Base-by-base conservation (phyloP, 257 asterid genomes). In the Coffea eugenioides region DNA sequence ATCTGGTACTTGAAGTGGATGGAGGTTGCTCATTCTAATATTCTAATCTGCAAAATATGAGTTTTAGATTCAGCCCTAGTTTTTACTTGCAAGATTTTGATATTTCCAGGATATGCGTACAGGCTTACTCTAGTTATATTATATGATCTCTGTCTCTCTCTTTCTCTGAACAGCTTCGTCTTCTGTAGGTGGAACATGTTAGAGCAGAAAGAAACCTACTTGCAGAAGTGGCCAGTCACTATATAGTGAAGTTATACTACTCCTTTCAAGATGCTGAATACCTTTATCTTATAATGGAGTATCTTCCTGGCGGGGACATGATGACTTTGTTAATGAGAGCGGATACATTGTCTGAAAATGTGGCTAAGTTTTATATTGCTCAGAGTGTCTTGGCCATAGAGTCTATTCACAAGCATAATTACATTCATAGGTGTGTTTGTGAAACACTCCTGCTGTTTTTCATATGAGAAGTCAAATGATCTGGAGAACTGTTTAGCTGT, bases 301-400 rank as follows among this genome's bases (percentile, higher is more conserved):
- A 95, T 83, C 96, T 95, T 75, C 99, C 98, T 84, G 99, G 99
- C 46, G 98, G 99, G 66, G 99, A 95, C 82, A 91, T 93, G 96
- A 93, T 95, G 99, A 93, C 97, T 79, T 89, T 95, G 85, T 90
- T 95, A 84, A 95, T 95, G 93, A 90, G 99, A 84, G 97, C 93
- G 75, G 97, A 93, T 86, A 93, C 90, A 56, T 88, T 94, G 82
- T 84, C 97, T 74, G 98, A 94, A 90, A 82, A 77, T 80, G 92
- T 92, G 82, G 98, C 98, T 72, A 94, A 87, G 79, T 94, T 94
- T 88, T 94, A 94, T 85, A 91, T 94, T 77, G 98, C 98, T 78
- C 97, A 94, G 87, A 94, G 92, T 82, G 89, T 93, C 68, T 86
- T 94, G 81, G 98, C 98, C 78, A 94, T 94, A 56, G 98, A 94